These are phyloP conservation scores for Pythium rishiriense DNA, from an alignment of 352 stramenopile species.

Conservation along the genomic window DNA sequence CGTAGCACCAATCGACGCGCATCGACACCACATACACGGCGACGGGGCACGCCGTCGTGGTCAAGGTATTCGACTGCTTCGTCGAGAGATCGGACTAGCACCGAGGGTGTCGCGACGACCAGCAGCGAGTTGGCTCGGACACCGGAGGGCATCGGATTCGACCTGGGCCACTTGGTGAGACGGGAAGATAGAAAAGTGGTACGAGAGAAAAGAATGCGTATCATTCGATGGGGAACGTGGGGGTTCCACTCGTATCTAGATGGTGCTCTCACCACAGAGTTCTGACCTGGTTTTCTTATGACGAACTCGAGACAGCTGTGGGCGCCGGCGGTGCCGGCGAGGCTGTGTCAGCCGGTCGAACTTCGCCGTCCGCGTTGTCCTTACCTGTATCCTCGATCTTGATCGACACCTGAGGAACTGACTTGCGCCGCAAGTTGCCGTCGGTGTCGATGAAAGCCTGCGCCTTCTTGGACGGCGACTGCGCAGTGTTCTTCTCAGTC, in stretches of 20 bases:
- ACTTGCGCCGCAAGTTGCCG: conserved; percentile 47
- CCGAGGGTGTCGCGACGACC: neutral
- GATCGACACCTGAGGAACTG: neutral
- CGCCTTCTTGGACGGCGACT: conserved; percentile 37
- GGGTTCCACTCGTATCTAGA: too few relatives aligned
- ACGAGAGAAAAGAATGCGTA: too few relatives aligned
- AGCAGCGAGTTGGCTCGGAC: conserved; percentile 14
- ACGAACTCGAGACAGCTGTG: neutral
- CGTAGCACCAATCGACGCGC: conserved; percentile 37
- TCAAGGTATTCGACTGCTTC: conserved; percentile 44
- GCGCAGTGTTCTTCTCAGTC: conserved; percentile 35
- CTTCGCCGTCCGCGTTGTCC: neutral
- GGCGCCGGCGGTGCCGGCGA: neutral
- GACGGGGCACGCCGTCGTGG: conserved; percentile 42
- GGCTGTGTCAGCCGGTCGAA: conserved; percentile 6
- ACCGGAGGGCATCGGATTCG: neutral
- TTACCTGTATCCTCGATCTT: neutral
- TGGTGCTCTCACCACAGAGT: neutral
- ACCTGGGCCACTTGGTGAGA: neutral
- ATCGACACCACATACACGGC: conserved; percentile 28
- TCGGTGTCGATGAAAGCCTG: conserved; percentile 48
- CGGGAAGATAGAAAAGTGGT: neutral
- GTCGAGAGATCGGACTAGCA: conserved; percentile 28
- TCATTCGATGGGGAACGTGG: too few relatives aligned
- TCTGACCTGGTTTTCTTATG: conserved; percentile 14